Evolutionary conservation across 116 monocot genomes (phyloP).

Genomic region (Posidonia oceanica): DNA sequence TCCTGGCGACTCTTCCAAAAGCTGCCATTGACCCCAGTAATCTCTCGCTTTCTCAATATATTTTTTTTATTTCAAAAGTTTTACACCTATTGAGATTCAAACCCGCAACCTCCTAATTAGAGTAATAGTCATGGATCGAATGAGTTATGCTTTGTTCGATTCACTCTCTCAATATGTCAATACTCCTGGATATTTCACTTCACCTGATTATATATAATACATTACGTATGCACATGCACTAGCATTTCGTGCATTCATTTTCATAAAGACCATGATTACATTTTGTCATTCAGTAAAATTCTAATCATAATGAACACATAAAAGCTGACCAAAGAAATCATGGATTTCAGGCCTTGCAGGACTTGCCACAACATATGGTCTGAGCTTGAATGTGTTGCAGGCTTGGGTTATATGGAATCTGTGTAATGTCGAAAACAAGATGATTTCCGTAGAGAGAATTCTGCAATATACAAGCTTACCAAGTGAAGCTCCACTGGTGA

Average conservation of each 20-base stretch:
- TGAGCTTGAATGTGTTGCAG: slow-evolving; percentile 66
- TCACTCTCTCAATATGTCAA: not conserved
- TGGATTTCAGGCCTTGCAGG: slow-evolving; percentile 69
- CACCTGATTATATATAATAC: too few relatives aligned
- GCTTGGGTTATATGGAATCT: slow-evolving; percentile 91
- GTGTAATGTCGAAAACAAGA: slow-evolving; percentile 87
- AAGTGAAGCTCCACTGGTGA: slow-evolving; percentile 50
- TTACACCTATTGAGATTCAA: too few relatives aligned
- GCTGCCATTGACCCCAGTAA: slow-evolving; percentile 63
- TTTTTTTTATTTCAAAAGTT: not conserved
- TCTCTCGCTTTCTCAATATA: slow-evolving; percentile 6
- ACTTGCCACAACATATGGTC: slow-evolving; percentile 67
- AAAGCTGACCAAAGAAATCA: not conserved
- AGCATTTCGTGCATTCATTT: too few relatives aligned
- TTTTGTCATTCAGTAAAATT: not conserved
- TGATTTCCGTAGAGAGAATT: slow-evolving; percentile 93
- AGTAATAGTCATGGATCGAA: too few relatives aligned
- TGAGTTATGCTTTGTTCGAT: too few relatives aligned
- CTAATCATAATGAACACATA: not conserved
- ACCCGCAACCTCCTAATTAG: too few relatives aligned
- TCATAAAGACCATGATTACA: not conserved
- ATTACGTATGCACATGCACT: not conserved
- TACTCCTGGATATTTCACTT: too few relatives aligned
- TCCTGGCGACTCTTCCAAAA: slow-evolving; percentile 55
- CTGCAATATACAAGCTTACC: slow-evolving; percentile 51